Base-by-base conservation (phyloP, 768 basidiomycete species). In the Rickenella mellea region DNA sequence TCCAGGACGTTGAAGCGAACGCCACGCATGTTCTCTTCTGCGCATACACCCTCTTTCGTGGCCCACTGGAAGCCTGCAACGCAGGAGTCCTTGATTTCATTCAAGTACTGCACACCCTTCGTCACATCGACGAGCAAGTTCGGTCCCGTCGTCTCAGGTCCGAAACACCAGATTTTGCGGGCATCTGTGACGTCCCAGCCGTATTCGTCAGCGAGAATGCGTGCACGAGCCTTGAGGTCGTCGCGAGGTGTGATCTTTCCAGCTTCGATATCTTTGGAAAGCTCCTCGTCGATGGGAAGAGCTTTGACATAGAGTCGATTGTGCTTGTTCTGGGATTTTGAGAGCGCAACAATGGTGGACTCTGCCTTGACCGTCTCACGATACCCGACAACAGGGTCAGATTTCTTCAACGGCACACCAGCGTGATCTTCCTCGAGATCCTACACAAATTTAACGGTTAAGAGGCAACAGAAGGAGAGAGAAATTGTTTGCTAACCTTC, bases 261-360 rank as follows among this genome's bases (percentile, higher is more conserved):
- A 43, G 51, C 54, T 63, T 98, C 96, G 55, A 99, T 97, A 47
- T 90, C 96, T 54, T 78, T 76, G 49, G 91, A 81, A 46, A 98
- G 78, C 61, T 97, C 93, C 59, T 99, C 96, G 20, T 88, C 91
- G 44, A 99, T 61, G 27, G 96, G 96, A 69, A 81, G 50, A 27
- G 96, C 96, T 74, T 92, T 92, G 52, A 82, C 77, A 65, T 83
- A 99, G 45, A 99, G 74, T 70, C 96, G 88, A 65, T 99, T 99
- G 81, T 99, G 96, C 76, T 98, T 99, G 78, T 99, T 98, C 70
- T 97, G 96, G 17, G 96, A 98, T 67, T 99, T 99, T 45, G 96
- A 98, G 28, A 99, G 74, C 22, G 96, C 96, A 52, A 89, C 83
- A 54, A 98, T 98, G 39, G 81, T 79, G 5, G 96, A 98, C 67